Evolutionary conservation across 1,284 basidiomycete species (phyloP).

Genomic region (Cryptococcus sp.): DNA sequence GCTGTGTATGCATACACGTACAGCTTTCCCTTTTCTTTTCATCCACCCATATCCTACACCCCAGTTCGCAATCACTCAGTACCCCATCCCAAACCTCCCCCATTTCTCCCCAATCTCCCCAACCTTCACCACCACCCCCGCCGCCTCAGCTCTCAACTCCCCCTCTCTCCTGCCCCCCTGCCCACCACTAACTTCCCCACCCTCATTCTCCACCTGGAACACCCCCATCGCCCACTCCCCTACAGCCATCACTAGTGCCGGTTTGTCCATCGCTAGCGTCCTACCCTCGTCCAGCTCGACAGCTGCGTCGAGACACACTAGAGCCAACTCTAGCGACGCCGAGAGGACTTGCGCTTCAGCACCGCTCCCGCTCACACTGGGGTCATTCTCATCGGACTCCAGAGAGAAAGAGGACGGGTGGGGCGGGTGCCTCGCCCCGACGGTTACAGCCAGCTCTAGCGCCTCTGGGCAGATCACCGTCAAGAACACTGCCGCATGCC

Average conservation of each 20-base stretch:
- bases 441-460: constrained; percentile 72
- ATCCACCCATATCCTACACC: not conserved
- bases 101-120: constrained; percentile 72
- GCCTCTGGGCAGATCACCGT: constrained; percentile 73
- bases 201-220: constrained; percentile 64
- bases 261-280: constrained; percentile 69
- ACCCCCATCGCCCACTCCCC: constrained; percentile 77
- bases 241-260: constrained; percentile 64
- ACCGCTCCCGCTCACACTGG: constrained; percentile 38
- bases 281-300: constrained; percentile 72
- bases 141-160: constrained; percentile 62
- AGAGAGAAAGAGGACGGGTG: not conserved
- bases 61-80: not conserved
- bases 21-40: no score
- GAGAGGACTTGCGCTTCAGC: constrained; percentile 66
- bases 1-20: not conserved
- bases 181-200: constrained; percentile 57
- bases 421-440: constrained; percentile 66
- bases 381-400: constrained; percentile 13
- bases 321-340: constrained; percentile 68
- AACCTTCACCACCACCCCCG: constrained; percentile 74
- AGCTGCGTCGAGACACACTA: constrained; percentile 71
- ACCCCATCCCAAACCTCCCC: constrained; percentile 52
- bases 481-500: constrained; percentile 74
- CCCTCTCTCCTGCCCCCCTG: constrained; percentile 58